A percentile compares a stretch with the other conserved stretches of the same genome.
These are phyloP conservation scores for Backusella luteola DNA, from an alignment of 192 early-diverging fungal species.

Conservation along the genomic window DNA sequence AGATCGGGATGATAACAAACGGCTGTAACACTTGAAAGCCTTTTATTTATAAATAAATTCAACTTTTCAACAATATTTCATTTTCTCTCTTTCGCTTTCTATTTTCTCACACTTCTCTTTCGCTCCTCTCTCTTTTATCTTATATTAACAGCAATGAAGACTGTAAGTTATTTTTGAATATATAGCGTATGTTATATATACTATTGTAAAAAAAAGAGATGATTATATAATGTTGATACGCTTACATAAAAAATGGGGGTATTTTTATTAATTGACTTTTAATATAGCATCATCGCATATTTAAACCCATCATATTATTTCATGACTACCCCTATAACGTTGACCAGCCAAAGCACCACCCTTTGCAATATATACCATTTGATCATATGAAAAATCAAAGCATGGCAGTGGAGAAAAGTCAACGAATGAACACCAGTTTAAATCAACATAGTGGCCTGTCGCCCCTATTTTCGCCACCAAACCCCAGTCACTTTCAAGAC, in stretches of 20 bases:
- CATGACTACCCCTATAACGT: constrained; percentile 20
- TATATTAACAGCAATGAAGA: not conserved
- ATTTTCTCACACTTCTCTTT: constrained; percentile 11
- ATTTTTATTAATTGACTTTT: not conserved
- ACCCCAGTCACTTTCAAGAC: not conserved
- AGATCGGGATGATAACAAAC: constrained; percentile 7
- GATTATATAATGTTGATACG: not conserved
- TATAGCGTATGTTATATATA: not conserved
- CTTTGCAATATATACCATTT: not conserved
- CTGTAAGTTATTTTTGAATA: not conserved
- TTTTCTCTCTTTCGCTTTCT: constrained; percentile 6
- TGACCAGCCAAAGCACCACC: not conserved
- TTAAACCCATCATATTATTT: constrained; percentile 34
- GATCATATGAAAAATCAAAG: constrained; percentile 10
- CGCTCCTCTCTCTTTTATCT: not conserved
- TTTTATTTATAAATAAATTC: constrained; percentile 3
- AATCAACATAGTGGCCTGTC: not conserved
- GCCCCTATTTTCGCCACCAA: not conserved
- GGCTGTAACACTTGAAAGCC: not conserved
- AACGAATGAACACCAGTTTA: not conserved
- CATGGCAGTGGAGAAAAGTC: not conserved
- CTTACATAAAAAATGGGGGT: not conserved
- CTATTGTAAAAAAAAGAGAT: not conserved
- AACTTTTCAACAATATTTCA: not conserved
- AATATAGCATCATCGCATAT: constrained; percentile 25